Evolutionary conservation across 371 early-diverging fungal genomes (phyloP).

Genomic region (Mucor plumbeus): DNA sequence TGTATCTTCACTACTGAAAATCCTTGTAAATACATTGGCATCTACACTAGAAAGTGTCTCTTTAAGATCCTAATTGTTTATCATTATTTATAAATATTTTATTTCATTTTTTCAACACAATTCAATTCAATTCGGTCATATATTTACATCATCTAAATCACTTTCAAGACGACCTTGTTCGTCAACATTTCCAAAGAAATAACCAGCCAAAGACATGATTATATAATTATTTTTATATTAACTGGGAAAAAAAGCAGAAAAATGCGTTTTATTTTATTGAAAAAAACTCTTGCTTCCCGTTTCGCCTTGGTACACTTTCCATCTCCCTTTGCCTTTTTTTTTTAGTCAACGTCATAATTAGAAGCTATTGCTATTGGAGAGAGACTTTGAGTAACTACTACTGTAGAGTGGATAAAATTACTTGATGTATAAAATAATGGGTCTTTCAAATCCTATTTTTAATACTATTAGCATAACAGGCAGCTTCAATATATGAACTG

Average conservation of each 20-base stretch:
- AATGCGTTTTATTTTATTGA: not conserved
- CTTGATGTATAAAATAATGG: constrained; percentile 4
- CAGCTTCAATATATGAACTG: not conserved
- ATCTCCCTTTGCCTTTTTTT: not conserved
- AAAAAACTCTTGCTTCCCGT: not conserved
- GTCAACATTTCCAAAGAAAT: constrained; percentile 91
- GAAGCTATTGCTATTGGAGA: not conserved
- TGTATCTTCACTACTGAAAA: constrained; percentile 58
- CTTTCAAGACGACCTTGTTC: constrained; percentile 79
- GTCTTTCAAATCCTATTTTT: not conserved
- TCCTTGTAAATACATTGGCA: constrained; percentile 53
- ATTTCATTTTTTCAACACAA: no score
- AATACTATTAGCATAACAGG: not conserved
- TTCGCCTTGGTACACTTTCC: not conserved
- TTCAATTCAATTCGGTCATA: not conserved
- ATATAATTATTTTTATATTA: not conserved
- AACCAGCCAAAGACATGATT: constrained; percentile 71
- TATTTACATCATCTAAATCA: constrained; percentile 66
- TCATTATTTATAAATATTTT: not conserved
- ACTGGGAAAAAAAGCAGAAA: not conserved
- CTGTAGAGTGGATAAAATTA: not conserved
- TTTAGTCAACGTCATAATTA: constrained; percentile 1
- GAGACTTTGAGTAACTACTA: not conserved
- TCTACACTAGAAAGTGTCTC: constrained; percentile 68
- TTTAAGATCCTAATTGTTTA: constrained; percentile 63